Base-by-base conservation (phyloP, 2,329 filamentous ascomycete species). In the Pleomassaria siparia region DNA sequence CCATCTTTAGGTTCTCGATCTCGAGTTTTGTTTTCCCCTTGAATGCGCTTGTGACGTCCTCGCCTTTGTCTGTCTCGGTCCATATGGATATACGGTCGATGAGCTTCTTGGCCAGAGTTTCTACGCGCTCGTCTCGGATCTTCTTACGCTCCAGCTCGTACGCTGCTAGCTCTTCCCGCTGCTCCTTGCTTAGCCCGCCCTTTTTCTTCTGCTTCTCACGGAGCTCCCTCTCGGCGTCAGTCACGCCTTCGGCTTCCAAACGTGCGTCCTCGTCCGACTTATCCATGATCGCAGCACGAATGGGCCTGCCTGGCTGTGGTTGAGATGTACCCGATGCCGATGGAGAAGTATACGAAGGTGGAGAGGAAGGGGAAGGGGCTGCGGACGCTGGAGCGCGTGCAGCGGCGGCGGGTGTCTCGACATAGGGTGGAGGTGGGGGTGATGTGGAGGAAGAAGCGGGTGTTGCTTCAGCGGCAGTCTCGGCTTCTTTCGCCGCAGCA, bases 1-100 rank as follows among this genome's bases (percentile, higher is more conserved):
- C 94, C 90, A 99, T 99, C 80, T 97, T 99, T 61, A 99, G 79
- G 67, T 97, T 95, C 76, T 99, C 94, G 21, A 95, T 89, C 74
- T 99, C 94, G 32, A 97, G 84, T 32, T 86, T 83, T 58, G 89
- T 96, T 82, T 99, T 96, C 69, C 92, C 89, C 70, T 91, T 86
- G 77, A 97, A 99, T 0, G 94, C 89, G 48, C 76, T 77, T 26
- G 92, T 97, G 50, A 96, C 89, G 60, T 95, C 91, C 12, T 74
- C 53, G 37, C 87, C 83, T 76, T 94, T 95, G 74, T 97, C 94
- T 3, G 92, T 96, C 77, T 99, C 94, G 5, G 94, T 96, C 92
- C 91, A 97, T 33, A 97, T 85, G 56, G 87, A 91, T 65, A 97
- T 83, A 49, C 91, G 87, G 70, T 96, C 90, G 50, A 94, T 76